A percentile compares a stretch with the other conserved stretches of the same genome.
These are phyloP conservation scores for Choanephora cucurbitarum DNA, from an alignment of 371 early-diverging fungal genomes.

Conservation along the genomic window DNA sequence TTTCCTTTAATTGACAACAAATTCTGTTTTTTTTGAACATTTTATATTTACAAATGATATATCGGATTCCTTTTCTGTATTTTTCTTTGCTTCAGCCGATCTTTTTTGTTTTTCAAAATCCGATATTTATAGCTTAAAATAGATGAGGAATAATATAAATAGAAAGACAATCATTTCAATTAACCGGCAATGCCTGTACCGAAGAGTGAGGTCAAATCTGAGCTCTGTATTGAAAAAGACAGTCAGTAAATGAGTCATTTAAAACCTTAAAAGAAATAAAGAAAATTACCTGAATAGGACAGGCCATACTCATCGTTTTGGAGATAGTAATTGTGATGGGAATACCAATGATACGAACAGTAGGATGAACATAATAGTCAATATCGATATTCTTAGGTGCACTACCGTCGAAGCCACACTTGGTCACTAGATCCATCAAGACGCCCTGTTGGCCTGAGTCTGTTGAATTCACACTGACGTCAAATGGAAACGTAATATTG, in stretches of 20 bases:
- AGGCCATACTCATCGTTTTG: slow-evolving; percentile 33
- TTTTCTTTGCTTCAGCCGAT: too few relatives aligned
- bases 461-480: slow-evolving; percentile 33
- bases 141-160: too few relatives aligned
- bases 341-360: slow-evolving; percentile 46
- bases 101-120: too few relatives aligned
- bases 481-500: slow-evolving; percentile 52
- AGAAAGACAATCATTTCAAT: too few relatives aligned
- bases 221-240: background rate
- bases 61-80: too few relatives aligned
- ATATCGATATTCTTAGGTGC: slow-evolving; percentile 34
- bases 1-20: too few relatives aligned
- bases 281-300: slow-evolving; percentile 15
- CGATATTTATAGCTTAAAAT: too few relatives aligned
- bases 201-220: background rate
- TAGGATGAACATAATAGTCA: slow-evolving; percentile 53
- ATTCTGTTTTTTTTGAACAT: too few relatives aligned
- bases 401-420: slow-evolving; percentile 49
- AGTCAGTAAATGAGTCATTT: background rate
- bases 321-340: slow-evolving; percentile 44
- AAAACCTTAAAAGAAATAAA: background rate
- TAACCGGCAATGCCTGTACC: background rate
- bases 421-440: slow-evolving; percentile 44
- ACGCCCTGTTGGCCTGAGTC: slow-evolving; percentile 42
- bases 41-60: too few relatives aligned